Conservation (phyloP, 2,329 filamentous ascomycete genomes). For the Penicillium sp. region DNA sequence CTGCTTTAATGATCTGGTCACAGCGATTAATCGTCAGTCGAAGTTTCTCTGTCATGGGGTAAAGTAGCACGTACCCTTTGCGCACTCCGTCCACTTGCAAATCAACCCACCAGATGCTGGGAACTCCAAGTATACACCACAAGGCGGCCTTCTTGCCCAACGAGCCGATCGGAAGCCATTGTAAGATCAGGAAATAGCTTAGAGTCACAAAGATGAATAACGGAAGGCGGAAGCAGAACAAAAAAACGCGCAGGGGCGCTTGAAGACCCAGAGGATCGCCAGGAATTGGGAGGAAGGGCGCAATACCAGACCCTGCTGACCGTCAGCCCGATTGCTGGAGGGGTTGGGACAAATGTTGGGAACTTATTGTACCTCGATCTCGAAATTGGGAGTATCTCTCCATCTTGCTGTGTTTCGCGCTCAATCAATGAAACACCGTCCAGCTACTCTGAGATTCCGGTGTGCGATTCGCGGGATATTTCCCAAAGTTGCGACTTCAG, state of each 20-base stretch:
- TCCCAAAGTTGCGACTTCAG: background rate
- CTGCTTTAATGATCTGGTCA: slow-evolving; percentile 64
- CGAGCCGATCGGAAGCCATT: slow-evolving; percentile 73
- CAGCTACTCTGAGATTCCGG: background rate
- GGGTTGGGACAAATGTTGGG: slow-evolving; percentile 8
- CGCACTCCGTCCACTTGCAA: slow-evolving; percentile 97
- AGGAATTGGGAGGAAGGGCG: slow-evolving; percentile 85
- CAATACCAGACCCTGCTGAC: slow-evolving; percentile 80
- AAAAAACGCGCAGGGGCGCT: slow-evolving; percentile 64
- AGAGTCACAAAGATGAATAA: slow-evolving; percentile 68
- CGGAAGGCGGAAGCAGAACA: slow-evolving; percentile 81
- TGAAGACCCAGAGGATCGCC: slow-evolving; percentile 64
- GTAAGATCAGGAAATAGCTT: slow-evolving; percentile 77
- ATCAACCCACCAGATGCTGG: slow-evolving; percentile 97
- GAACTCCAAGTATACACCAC: slow-evolving; percentile 84
- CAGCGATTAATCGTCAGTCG: too few relatives aligned
- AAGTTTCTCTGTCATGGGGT: background rate
- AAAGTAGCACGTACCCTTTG: slow-evolving; percentile 63
- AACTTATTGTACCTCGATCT: slow-evolving; percentile 68
- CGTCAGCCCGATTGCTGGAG: background rate
- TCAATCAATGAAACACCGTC: background rate
- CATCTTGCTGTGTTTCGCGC: slow-evolving; percentile 55
- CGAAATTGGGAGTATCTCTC: slow-evolving; percentile 94
- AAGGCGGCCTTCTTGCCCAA: slow-evolving; percentile 77
- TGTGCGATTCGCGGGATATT: background rate